phyloP scores from a whole-genome alignment of 2,329 filamentous ascomycete species.

The Penicillium sp. region DNA sequence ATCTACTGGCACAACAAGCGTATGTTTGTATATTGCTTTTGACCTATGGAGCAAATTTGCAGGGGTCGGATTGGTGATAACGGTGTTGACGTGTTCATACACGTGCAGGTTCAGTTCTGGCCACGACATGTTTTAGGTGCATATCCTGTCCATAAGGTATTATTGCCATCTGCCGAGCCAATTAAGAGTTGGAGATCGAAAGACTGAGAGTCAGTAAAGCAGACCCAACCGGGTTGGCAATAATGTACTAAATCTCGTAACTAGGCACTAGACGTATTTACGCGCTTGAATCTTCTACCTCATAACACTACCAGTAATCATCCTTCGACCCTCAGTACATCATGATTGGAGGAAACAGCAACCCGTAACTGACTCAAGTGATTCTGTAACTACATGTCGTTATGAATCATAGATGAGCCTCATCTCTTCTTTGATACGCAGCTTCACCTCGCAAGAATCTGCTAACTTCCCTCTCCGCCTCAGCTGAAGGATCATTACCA shows the following conservation, averaged over 20 bases:
- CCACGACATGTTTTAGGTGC: too few species aligned
- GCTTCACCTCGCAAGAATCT: slow-evolving; percentile 56
- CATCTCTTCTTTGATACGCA: slow-evolving; percentile 48
- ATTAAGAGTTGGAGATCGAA: too few species aligned
- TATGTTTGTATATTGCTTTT: neutral
- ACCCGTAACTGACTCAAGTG: neutral
- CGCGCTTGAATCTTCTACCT: too few species aligned
- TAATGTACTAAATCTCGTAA: too few species aligned
- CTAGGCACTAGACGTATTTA: too few species aligned
- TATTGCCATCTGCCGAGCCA: too few species aligned
- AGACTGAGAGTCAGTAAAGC: too few species aligned
- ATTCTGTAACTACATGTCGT: neutral
- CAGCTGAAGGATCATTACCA: slow-evolving; percentile 11
- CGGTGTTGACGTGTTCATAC: neutral
- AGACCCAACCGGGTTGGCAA: too few species aligned
- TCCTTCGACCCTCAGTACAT: too few species aligned
- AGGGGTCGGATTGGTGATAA: neutral
- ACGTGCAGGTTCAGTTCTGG: neutral
- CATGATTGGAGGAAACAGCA: too few species aligned
- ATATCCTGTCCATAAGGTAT: too few species aligned
- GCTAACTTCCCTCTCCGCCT: slow-evolving; percentile 47
- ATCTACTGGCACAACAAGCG: neutral
- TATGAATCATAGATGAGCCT: neutral
- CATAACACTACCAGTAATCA: too few species aligned
- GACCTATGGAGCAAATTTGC: neutral